phyloP scores from a whole-genome alignment of 2,329 filamentous ascomycete species.

The Rhexocercosporidium sp. region DNA sequence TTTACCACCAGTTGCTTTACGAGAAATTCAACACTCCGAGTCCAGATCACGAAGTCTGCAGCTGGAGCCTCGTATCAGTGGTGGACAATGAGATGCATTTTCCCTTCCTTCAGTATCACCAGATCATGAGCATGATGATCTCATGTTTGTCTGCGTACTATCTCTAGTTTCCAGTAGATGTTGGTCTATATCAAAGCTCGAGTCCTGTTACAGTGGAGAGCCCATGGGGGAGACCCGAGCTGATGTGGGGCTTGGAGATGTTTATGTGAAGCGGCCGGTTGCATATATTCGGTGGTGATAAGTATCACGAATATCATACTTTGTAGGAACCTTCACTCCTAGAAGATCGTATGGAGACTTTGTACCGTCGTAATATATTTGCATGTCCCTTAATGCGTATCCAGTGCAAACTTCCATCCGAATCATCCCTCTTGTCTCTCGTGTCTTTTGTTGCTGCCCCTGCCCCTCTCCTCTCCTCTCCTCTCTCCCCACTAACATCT shows the following conservation, averaged over 20 bases:
- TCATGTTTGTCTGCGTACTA: not conserved
- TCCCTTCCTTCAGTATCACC: not conserved
- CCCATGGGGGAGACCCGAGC: not conserved
- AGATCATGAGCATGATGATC: not conserved
- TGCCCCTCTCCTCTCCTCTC: not conserved
- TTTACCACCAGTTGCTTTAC: not conserved
- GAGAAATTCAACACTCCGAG: not conserved
- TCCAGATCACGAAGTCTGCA: slow-evolving; percentile 1
- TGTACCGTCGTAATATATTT: not conserved
- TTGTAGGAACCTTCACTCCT: too few species aligned
- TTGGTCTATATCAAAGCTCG: not conserved
- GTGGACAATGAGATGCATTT: not conserved
- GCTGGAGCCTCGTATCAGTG: not conserved
- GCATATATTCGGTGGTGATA: not conserved
- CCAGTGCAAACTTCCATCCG: too few species aligned
- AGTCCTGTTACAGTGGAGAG: not conserved
- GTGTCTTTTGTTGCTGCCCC: not conserved
- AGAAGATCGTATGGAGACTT: too few species aligned
- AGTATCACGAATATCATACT: not conserved
- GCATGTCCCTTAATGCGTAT: not conserved
- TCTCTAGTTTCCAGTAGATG: not conserved
- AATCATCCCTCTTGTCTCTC: not conserved
- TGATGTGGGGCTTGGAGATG: not conserved
- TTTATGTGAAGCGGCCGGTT: slow-evolving; percentile 4
- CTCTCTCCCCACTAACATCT: too few species aligned